Percentiles rank a stretch among this genome's conserved stretches.
These are phyloP conservation scores for Volutella citrinella DNA, from an alignment of 2,329 filamentous ascomycete species.

Conservation along the genomic window DNA sequence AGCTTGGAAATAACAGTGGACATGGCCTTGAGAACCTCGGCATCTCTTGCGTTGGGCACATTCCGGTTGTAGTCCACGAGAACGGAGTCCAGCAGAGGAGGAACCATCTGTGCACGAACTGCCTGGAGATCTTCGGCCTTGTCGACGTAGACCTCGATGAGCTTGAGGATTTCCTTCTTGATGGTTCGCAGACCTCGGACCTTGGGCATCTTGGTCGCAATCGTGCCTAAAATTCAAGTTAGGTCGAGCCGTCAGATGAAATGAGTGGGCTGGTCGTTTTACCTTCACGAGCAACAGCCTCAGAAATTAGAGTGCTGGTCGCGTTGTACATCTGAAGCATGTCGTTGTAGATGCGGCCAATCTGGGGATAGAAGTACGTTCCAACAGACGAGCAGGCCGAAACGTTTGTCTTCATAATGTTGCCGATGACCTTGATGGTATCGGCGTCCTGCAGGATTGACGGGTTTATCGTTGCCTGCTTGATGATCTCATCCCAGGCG, in stretches of 20 bases:
- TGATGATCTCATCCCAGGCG: conserved; percentile 95
- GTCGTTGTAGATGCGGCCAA: conserved; percentile 94
- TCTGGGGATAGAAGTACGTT: conserved; percentile 96
- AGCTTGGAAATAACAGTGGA: conserved; percentile 96
- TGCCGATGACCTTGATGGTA: conserved; percentile 97
- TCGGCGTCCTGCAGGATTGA: conserved; percentile 86
- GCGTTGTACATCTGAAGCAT: conserved; percentile 99
- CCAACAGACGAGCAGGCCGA: conserved; percentile 97
- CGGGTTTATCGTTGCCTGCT: conserved; percentile 79
- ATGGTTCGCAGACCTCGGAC: conserved; percentile 93
- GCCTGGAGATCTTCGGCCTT: conserved; percentile 96
- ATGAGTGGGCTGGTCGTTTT: conserved; percentile 23
- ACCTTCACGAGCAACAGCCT: conserved; percentile 84
- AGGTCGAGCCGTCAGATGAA: too few relatives aligned
- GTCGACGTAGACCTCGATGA: conserved; percentile 97
- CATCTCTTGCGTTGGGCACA: conserved; percentile 90
- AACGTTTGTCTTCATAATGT: conserved; percentile 99
- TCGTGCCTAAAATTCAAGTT: conserved; percentile 59
- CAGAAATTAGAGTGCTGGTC: conserved; percentile 93
- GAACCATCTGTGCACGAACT: conserved; percentile 90
- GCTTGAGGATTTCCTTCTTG: conserved; percentile 98
- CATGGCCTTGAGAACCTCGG: conserved; percentile 96
- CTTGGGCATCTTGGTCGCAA: conserved; percentile 96
- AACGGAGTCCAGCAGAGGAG: conserved; percentile 90
- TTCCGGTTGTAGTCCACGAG: conserved; percentile 96